Conservation (phyloP, 2,329 filamentous ascomycete genomes). For the Xylaria sp. region DNA sequence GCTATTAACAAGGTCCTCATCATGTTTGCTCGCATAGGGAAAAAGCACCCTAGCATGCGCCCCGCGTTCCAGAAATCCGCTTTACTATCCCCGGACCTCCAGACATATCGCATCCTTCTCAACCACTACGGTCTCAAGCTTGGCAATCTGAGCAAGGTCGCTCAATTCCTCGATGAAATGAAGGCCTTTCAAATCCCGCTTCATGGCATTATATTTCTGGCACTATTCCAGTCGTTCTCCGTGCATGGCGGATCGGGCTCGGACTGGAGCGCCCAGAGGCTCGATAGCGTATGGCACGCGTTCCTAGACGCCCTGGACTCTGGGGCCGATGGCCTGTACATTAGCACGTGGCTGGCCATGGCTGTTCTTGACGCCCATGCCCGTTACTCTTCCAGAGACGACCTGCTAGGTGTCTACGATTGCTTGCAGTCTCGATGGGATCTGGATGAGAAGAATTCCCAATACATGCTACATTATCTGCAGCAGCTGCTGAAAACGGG, state of each 20-base stretch:
- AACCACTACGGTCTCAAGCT: conserved; percentile 71
- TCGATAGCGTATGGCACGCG: conserved; percentile 71
- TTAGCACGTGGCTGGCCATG: conserved; percentile 66
- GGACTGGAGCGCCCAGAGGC: conserved; percentile 73
- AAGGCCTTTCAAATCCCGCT: conserved; percentile 68
- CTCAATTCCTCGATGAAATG: conserved; percentile 82
- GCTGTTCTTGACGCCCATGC: conserved; percentile 69
- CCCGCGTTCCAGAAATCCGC: conserved; percentile 64
- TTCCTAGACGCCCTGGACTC: conserved; percentile 63
- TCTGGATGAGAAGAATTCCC: conserved; percentile 46
- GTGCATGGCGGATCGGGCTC: conserved; percentile 71
- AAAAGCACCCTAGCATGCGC: conserved; percentile 60
- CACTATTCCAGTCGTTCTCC: conserved; percentile 82
- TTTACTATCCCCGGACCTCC: conserved; percentile 73
- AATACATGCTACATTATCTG: conserved; percentile 55
- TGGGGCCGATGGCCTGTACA: conserved; percentile 52
- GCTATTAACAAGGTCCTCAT: conserved; percentile 61
- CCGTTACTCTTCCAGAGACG: conserved; percentile 58
- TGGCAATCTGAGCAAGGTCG: conserved; percentile 75
- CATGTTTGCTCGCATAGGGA: conserved; percentile 62
- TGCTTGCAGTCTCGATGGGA: conserved; percentile 55
- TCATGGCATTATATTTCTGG: conserved; percentile 77
- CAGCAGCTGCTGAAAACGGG: conserved; percentile 48
- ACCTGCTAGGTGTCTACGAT: conserved; percentile 61
- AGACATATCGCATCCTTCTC: conserved; percentile 81